Base-by-base conservation (phyloP, 2,329 filamentous ascomycete species). In the Dothideomycetes sp. region DNA sequence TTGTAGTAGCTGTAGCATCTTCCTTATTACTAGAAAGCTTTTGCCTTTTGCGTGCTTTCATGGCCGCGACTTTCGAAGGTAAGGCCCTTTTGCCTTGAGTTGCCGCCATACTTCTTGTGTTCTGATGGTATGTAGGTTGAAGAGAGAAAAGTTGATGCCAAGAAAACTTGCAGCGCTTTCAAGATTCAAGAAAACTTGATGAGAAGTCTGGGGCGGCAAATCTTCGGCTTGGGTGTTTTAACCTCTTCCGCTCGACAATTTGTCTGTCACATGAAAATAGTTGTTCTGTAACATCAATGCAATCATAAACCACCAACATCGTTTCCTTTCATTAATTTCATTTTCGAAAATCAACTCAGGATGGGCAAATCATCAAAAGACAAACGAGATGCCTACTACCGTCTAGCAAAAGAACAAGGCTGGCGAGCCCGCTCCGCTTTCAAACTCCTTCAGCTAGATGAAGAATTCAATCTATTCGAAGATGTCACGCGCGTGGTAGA, bases 391-490 rank as follows among this genome's bases (percentile, higher is more conserved):
- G 88, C 88, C 32, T 98, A 98, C 66, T 98, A 98, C 58, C 78
- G 91, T 40, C 82, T 98, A 7, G 91, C 91, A 13, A 98, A 98
- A 66, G 91, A 98, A 63, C 91, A 98, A 69, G 93, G 93, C 49
- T 98, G 91, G 89, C 84, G 91, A 24, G 91, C 91, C 19, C 77
- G 91, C 44, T 94, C 87, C 51, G 91, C 91, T 7, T 98, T 95
- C 70, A 98, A 98, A 64, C 76, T 98, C 17, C 78, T 98, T 10
- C 91, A 98, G 63, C 78, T 98, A 17, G 88, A 98, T 60, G 87
- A 75, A 78, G 86, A 95, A 67, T 98, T 96, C 65, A 84, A 95
- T 55, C 75, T 98, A 9, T 95, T 98, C 61, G 76, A 84, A 51
- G 78, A 81, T 53, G 89, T 96, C 33, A 89, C 85, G 2, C 76